Conservation (phyloP, 352 stramenopile genomes). For the Globisporangium canariense region DNA sequence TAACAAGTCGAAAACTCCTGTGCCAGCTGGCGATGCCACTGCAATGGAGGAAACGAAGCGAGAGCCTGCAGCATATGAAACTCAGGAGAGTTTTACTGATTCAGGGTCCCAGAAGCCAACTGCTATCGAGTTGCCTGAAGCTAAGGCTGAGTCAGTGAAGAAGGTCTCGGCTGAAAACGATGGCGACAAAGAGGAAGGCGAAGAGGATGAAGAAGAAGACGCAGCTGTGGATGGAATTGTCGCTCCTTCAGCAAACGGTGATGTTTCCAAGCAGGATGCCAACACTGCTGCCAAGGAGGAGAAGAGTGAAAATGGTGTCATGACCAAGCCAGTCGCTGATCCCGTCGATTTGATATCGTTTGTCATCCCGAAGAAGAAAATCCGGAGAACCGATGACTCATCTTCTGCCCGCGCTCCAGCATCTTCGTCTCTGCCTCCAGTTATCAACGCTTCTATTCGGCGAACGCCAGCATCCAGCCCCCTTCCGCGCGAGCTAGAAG, state of each 20-base stretch:
- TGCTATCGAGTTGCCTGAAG: not conserved
- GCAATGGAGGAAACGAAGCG: not conserved
- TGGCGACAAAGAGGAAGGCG: conserved; percentile 5
- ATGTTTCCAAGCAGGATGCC: not conserved
- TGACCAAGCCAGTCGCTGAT: not conserved
- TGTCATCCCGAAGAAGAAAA: conserved; percentile 42
- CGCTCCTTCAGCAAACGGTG: not conserved
- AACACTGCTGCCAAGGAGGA: not conserved
- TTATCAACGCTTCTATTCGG: not conserved
- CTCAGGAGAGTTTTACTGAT: not conserved
- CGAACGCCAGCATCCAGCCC: conserved; percentile 15
- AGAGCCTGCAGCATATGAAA: not conserved
- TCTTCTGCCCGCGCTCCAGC: not conserved
- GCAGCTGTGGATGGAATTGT: not conserved
- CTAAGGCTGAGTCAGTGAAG: not conserved
- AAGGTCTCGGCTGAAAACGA: not conserved
- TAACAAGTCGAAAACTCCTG: not conserved
- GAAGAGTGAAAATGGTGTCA: not conserved
- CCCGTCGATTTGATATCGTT: conserved; percentile 31
- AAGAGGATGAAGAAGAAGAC: conserved; percentile 12
- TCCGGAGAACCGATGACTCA: conserved; percentile 5
- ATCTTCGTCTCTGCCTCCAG: conserved; percentile 1
- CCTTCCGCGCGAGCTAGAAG: not conserved
- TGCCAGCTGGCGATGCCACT: not conserved
- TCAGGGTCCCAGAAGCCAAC: not conserved